Base-by-base conservation (phyloP, 306 rosid genomes). In the Cotoneaster glaucophyllus region DNA sequence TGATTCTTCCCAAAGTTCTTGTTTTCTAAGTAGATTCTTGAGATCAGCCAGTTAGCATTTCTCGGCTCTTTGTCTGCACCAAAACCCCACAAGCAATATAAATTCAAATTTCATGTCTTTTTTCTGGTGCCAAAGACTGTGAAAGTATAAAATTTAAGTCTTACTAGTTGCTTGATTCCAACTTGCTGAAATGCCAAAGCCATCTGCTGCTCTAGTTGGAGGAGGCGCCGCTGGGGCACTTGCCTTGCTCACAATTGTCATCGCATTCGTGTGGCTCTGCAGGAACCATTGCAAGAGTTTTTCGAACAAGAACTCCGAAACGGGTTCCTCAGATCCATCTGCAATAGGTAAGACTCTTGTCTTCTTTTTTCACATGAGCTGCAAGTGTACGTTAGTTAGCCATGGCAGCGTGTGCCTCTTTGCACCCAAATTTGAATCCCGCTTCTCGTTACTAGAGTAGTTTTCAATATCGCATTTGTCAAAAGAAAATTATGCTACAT, bases 251-350 rank as follows among this genome's bases (percentile, higher is more conserved):
- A 76, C 70, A 15, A 45, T 79, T 52, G 48, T 77, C 50, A 43
- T 85, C n/a, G 82, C 67, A 62, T 32, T 85, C 7, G 77, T 77
- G 67, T 82, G 86, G 86, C 74, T 85, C 59, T 79, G 72, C 84
- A 85, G 71, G 74, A 57, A 69, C 8, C 79, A 79, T 4, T 61
- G 74, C 58, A 77, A 69, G 64, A 77, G 64, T 43, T 54, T 73
- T 8, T 19, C 82, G 17, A 79, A 82, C 83, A 74, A 43, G 70
- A 82, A 74, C 44, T 85, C 88, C 0, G 88, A 85, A 21, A 85
- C 86, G 1, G 86, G 81, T 59, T 85, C 88, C 39, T 85, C 88
- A 56, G 84, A 85, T 78, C 86, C 88, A 48, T 79, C 86, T 79
- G 73, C 88, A 50, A 18, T 79, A 15, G 82, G 88, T 85, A 81